Conservation (phyloP, 345 rosid species). For the Arabidopsis suecica region DNA sequence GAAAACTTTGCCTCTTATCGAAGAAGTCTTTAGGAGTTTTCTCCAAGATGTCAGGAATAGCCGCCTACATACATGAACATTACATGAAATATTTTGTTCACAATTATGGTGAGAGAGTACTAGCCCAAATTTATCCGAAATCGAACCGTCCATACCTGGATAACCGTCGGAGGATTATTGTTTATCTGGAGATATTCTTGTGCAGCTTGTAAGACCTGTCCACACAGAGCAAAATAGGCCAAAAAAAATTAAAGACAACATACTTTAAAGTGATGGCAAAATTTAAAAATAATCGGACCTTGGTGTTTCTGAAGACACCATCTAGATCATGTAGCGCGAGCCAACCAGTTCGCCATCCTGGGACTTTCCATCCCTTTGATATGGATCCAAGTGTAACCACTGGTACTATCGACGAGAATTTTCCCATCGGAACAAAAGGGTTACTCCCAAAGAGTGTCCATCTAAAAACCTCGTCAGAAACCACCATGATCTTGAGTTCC, state of each 20-base stretch:
- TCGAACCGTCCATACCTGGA: slow-evolving; percentile 50
- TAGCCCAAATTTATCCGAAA: neutral
- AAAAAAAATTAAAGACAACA: neutral
- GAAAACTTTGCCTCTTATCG: slow-evolving; percentile 31
- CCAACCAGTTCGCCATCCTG: slow-evolving; percentile 73
- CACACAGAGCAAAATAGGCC: slow-evolving; percentile 10
- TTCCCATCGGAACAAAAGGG: slow-evolving; percentile 58
- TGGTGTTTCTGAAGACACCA: slow-evolving; percentile 44
- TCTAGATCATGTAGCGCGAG: slow-evolving; percentile 49
- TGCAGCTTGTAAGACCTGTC: slow-evolving; percentile 54
- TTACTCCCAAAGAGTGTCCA: slow-evolving; percentile 53
- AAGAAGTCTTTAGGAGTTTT: slow-evolving; percentile 66
- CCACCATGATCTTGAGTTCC: slow-evolving; percentile 56
- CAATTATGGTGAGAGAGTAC: neutral
- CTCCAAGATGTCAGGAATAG: slow-evolving; percentile 62
- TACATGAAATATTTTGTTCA: neutral
- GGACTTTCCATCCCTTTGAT: slow-evolving; percentile 66
- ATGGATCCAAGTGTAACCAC: slow-evolving; percentile 61
- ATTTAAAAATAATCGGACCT: slow-evolving; percentile 39
- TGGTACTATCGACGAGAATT: slow-evolving; percentile 57
- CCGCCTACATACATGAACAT: slow-evolving; percentile 53
- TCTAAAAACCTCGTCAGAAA: slow-evolving; percentile 60
- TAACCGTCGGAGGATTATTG: slow-evolving; percentile 52
- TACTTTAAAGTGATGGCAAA: neutral
- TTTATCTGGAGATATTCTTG: slow-evolving; percentile 42